phyloP scores from a whole-genome alignment of 1,284 basidiomycete genomes.

The Trichosporon coremiiforme region DNA sequence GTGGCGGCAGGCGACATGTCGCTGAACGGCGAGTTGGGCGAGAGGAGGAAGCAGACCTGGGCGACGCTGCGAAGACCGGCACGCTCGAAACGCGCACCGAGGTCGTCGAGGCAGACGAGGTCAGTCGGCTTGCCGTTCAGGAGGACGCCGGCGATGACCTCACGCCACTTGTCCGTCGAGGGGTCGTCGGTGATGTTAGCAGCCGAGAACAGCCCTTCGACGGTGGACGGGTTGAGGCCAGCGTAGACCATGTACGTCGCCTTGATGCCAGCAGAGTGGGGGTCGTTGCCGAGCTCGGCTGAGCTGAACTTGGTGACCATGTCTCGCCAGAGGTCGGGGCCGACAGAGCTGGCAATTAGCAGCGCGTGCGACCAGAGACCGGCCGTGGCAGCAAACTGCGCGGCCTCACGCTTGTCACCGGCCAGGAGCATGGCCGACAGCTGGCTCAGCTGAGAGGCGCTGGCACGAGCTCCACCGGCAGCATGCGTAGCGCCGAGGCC shows the following conservation, averaged over 20 bases:
- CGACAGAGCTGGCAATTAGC: conserved; percentile 89
- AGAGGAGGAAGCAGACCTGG: conserved; percentile 79
- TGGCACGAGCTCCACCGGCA: conserved; percentile 54
- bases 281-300: conserved; percentile 66
- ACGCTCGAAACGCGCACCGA: conserved; percentile 78
- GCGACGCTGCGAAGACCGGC: conserved; percentile 81
- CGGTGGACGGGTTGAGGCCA: conserved; percentile 57
- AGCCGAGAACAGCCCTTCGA: conserved; percentile 44
- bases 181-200: conserved; percentile 47
- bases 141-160: conserved; percentile 81
- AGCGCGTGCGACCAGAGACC: conserved; percentile 95
- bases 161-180: conserved; percentile 68
- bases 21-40: conserved; percentile 76
- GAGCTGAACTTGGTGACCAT: conserved; percentile 83
- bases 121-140: conserved; percentile 66
- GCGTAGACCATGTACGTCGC: conserved; percentile 85
- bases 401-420: conserved; percentile 84
- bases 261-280: conserved; percentile 58
- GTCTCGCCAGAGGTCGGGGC: conserved; percentile 90
- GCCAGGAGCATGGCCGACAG: conserved; percentile 76
- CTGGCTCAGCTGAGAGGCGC: conserved; percentile 65
- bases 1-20: conserved; percentile 56
- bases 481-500: conserved; percentile 32
- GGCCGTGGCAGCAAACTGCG: conserved; percentile 82
- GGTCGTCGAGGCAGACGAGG: conserved; percentile 75